These are phyloP conservation scores for Pulicaria dysenterica DNA, from an alignment of 129 eudicot species.

Conservation along the genomic window DNA sequence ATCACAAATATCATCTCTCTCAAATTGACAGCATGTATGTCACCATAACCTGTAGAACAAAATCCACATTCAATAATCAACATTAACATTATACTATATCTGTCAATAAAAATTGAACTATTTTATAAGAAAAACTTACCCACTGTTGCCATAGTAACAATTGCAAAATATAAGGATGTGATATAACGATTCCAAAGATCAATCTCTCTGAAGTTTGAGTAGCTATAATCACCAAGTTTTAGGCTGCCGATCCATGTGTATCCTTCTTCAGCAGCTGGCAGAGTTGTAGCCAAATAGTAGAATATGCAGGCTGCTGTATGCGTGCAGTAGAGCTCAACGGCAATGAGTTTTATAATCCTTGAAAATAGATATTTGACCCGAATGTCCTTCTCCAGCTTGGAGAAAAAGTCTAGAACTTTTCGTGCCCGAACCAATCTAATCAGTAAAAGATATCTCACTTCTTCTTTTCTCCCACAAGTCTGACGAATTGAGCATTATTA, in stretches of 20 bases:
- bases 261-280: slow-evolving; percentile 68
- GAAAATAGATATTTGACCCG: slow-evolving; percentile 81
- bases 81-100: neutral
- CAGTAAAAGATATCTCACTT: slow-evolving; percentile 72
- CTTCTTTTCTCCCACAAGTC: slow-evolving; percentile 73
- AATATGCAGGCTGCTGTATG: slow-evolving; percentile 99
- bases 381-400: slow-evolving; percentile 74
- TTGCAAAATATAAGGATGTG: slow-evolving; percentile 82
- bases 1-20: slow-evolving; percentile 92
- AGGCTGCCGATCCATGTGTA: slow-evolving; percentile 98
- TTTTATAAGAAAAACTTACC: slow-evolving; percentile 53
- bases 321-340: slow-evolving; percentile 88
- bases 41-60: slow-evolving; percentile 80
- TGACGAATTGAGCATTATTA: slow-evolving; percentile 28
- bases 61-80: slow-evolving; percentile 19
- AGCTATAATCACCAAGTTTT: slow-evolving; percentile 78
- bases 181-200: slow-evolving; percentile 76
- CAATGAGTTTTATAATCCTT: slow-evolving; percentile 76
- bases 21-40: slow-evolving; percentile 90
- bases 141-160: slow-evolving; percentile 94
- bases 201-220: slow-evolving; percentile 75
- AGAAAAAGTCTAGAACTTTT: slow-evolving; percentile 55
- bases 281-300: slow-evolving; percentile 84
- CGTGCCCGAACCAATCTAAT: slow-evolving; percentile 78
- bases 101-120: neutral